Conservation (phyloP, 2,329 filamentous ascomycete species). For the Calonectria hawksworthii region DNA sequence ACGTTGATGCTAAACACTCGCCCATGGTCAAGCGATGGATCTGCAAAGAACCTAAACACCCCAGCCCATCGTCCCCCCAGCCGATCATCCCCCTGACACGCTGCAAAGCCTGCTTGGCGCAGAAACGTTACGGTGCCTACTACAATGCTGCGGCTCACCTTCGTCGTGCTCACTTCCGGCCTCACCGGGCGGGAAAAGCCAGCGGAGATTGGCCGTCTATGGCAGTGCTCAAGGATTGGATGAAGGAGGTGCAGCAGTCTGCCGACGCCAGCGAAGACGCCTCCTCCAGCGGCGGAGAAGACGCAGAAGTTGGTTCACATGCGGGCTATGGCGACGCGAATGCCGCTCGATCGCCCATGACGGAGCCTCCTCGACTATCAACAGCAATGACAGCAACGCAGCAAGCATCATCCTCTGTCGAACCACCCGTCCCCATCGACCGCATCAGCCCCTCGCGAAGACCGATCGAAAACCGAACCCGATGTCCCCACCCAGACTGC, state of each 20-base stretch:
- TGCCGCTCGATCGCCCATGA: conserved; percentile 30
- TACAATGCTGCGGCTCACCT: conserved; percentile 73
- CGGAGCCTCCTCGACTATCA: conserved; percentile 31
- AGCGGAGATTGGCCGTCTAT: conserved; percentile 72
- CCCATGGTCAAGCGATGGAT: conserved; percentile 69
- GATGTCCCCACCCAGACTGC: conserved; percentile 70
- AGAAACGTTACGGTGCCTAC: conserved; percentile 71
- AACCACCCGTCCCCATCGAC: conserved; percentile 44
- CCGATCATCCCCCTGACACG: conserved; percentile 67
- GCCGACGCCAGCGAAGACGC: conserved; percentile 61
- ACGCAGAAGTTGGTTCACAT: conserved; percentile 54
- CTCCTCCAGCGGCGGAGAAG: conserved; percentile 66
- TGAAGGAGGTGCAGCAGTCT: conserved; percentile 70
- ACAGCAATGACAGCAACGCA: conserved; percentile 31
- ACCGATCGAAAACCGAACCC: conserved; percentile 58
- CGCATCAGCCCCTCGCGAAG: conserved; percentile 49
- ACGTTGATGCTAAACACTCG: conserved; percentile 72
- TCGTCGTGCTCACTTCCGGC: conserved; percentile 69
- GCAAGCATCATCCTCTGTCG: conserved; percentile 35
- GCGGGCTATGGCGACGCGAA: conserved; percentile 31
- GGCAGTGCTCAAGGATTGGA: conserved; percentile 71
- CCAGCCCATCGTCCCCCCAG: conserved; percentile 54
- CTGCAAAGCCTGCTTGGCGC: conserved; percentile 69
- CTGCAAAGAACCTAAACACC: conserved; percentile 64
- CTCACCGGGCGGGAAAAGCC: conserved; percentile 67